Evolutionary conservation across 2,329 filamentous ascomycete species (phyloP), one percentile per base, ranked within the genome.

Genomic region (Sarocladium oryzae): DNA sequence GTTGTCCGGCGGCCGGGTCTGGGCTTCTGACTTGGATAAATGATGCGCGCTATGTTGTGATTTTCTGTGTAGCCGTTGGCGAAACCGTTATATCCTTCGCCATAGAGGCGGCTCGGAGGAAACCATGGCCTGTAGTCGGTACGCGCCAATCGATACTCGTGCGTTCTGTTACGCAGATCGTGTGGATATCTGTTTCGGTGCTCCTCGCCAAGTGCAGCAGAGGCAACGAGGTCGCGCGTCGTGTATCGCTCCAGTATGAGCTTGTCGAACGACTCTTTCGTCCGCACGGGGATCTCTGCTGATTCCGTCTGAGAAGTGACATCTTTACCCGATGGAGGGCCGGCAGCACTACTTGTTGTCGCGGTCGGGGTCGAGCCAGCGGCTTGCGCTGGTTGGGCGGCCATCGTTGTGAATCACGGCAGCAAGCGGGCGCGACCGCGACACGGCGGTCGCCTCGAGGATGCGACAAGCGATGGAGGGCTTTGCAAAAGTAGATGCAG

Each of bases 51-150:
- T 48, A 81, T 84, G 43, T 77, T 77, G 53, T 84, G 76, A 54
- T 75, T 74, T 61, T 91, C 89, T 26, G 92, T 96, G 60, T 82
- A 77, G 55, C 87, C 86, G 72, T 97, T 97, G 57, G 88, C 92
- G 63, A 86, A 96, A 40, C 91, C 92, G 63, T 81, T 84, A 66
- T 95, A 99, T 51, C 93, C 93, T 59, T 76, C 81, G 68, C 76
- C 86, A 70, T 75, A 89, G 55, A 83, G 74, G 57, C 72, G 76
- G 57, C 71, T 74, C 1, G 79, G 72, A 2, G 78, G 75, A 52
- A 81, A 84, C 63, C 69, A 78, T 43, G 69, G 69, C 54, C 78
- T 75, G 60, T 76, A 79, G 8, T 80, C 74, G 56, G 66, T 72
- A 54, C 77, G 73, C 41, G 89, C 64, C 46, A 75, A 68, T 28